Evolutionary conservation across 768 basidiomycete species (phyloP).

Genomic region (Amanita rubescens): DNA sequence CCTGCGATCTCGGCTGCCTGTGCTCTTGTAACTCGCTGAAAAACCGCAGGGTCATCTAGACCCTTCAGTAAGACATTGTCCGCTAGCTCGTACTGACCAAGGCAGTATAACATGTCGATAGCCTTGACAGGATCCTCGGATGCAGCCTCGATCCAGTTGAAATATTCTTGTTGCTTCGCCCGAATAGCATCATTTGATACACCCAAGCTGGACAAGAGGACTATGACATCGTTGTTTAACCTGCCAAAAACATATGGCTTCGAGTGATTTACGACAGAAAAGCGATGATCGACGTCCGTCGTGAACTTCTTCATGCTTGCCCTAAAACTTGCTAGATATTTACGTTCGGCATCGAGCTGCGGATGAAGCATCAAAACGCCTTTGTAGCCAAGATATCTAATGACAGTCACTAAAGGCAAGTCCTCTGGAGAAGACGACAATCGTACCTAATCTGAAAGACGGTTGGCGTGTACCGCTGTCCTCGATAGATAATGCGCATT

Average conservation of each 20-base stretch:
- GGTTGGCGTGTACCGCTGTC: constrained; percentile 47
- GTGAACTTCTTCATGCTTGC: constrained; percentile 68
- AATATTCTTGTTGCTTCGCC: constrained; percentile 50
- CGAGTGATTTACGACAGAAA: constrained; percentile 61
- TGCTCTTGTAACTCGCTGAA: constrained; percentile 29
- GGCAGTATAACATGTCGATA: constrained; percentile 47
- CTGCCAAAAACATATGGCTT: constrained; percentile 58
- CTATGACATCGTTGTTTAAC: constrained; percentile 64
- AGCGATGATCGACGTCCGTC: constrained; percentile 46
- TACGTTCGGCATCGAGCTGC: constrained; percentile 39
- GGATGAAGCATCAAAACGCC: constrained; percentile 65
- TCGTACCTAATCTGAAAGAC: constrained; percentile 58
- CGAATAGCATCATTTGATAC: constrained; percentile 46
- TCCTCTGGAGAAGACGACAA: not conserved
- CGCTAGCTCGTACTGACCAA: constrained; percentile 40
- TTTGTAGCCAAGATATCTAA: constrained; percentile 66
- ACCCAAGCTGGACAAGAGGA: constrained; percentile 57
- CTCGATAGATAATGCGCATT: constrained; percentile 50
- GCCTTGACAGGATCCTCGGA: constrained; percentile 40
- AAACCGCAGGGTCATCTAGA: constrained; percentile 35
- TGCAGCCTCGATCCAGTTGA: constrained; percentile 49
- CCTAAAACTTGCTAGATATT: constrained; percentile 48
- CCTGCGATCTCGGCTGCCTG: constrained; percentile 45
- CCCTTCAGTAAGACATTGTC: constrained; percentile 51
- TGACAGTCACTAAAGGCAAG: not conserved